phyloP scores from a whole-genome alignment of 306 rosid genomes.

The Astragalus membranaceus region DNA sequence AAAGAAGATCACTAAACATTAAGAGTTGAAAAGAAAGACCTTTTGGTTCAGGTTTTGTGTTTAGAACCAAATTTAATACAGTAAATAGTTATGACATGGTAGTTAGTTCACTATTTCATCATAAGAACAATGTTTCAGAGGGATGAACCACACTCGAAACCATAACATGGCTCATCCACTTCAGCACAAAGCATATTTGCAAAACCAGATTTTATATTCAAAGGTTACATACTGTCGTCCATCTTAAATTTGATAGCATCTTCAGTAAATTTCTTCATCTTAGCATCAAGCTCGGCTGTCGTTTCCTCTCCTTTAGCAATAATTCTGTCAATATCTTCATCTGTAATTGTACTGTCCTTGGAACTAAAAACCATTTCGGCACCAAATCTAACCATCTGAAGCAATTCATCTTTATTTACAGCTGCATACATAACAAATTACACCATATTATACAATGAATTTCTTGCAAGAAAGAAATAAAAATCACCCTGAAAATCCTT shows the following conservation, averaged over 20 bases:
- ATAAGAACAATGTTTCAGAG: neutral
- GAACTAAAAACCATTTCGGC: constrained; percentile 99
- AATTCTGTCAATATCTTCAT: constrained; percentile 94
- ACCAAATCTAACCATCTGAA: constrained; percentile 97
- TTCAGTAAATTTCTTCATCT: constrained; percentile 99
- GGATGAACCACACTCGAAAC: neutral
- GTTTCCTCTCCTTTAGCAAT: constrained; percentile 98
- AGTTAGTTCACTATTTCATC: neutral
- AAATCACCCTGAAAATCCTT: constrained; percentile 7
- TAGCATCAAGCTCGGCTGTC: constrained; percentile 95
- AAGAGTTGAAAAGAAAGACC: neutral
- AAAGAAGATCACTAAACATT: neutral
- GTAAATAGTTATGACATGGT: neutral
- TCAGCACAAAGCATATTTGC: neutral
- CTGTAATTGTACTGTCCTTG: constrained; percentile 93
- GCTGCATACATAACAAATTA: constrained; percentile 42
- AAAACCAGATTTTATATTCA: neutral
- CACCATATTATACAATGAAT: neutral
- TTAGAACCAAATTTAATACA: neutral
- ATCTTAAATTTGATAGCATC: constrained; percentile 98
- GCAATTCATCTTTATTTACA: constrained; percentile 93
- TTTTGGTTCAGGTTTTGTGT: neutral
- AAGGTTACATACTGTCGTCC: constrained; percentile 78
- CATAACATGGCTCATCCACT: constrained; percentile 8
- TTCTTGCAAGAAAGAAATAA: neutral